Evolutionary conservation across 2,329 filamentous ascomycete species (phyloP).

Genomic region (Sclerotinia nivalis): DNA sequence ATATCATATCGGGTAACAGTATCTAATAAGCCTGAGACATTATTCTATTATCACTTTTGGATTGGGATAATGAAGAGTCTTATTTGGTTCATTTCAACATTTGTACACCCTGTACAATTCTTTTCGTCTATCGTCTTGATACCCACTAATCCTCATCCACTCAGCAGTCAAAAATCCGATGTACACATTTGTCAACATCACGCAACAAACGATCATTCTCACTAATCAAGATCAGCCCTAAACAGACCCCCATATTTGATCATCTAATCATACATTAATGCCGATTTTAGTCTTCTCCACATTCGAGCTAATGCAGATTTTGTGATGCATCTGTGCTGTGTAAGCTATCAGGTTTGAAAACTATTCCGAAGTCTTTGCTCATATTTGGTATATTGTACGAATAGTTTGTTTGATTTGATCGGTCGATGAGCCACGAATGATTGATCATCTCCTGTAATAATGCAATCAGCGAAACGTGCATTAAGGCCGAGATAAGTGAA

Average conservation of each 20-base stretch:
- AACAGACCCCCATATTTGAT: not conserved
- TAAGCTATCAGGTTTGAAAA: not conserved
- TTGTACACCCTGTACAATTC: too few relatives aligned
- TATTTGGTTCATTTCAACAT: too few relatives aligned
- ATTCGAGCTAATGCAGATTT: not conserved
- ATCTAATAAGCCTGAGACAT: too few relatives aligned
- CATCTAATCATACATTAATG: conserved; percentile 6
- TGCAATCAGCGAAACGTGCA: not conserved
- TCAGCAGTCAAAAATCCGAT: not conserved
- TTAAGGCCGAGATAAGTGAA: not conserved
- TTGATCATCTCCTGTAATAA: not conserved
- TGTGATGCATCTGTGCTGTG: not conserved
- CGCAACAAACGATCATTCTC: too few relatives aligned
- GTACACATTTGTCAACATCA: not conserved
- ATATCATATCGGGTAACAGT: too few relatives aligned
- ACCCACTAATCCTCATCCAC: not conserved
- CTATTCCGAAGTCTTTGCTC: not conserved
- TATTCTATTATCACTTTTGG: too few relatives aligned
- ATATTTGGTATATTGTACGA: not conserved
- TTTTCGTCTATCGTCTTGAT: too few relatives aligned
- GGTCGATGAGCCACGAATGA: not conserved
- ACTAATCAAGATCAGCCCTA: not conserved
- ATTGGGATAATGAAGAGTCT: too few relatives aligned
- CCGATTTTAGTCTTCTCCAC: conserved; percentile 1
- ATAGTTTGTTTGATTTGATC: not conserved